Evolutionary conservation across 495 filamentous ascomycete species (phyloP).

Genomic region (Podospora bellae-mahoneyi): DNA sequence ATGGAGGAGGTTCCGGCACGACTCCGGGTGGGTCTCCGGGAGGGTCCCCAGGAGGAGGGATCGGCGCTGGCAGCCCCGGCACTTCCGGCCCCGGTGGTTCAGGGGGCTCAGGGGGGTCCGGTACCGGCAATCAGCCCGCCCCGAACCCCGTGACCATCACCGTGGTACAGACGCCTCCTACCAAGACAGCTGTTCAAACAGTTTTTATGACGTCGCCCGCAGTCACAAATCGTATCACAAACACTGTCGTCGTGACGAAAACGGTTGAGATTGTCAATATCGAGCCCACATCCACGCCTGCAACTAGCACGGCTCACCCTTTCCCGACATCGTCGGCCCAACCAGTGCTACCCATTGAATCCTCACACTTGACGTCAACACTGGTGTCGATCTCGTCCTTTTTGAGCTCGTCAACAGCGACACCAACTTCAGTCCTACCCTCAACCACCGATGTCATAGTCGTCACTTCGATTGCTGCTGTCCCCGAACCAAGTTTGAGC

Average conservation of each 20-base stretch:
- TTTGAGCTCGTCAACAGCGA: not conserved
- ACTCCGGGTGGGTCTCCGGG: constrained; percentile 8
- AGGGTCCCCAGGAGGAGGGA: constrained; percentile 8
- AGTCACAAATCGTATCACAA: constrained; percentile 12
- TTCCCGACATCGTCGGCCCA: constrained; percentile 4
- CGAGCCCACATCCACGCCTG: not conserved
- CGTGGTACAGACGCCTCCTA: constrained; percentile 19
- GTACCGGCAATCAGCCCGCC: constrained; percentile 9
- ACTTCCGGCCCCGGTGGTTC: constrained; percentile 12
- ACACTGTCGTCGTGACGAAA: constrained; percentile 24
- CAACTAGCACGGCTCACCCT: constrained; percentile 10
- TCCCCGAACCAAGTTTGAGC: constrained; percentile 10
- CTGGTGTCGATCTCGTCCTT: not conserved
- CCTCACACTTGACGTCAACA: constrained; percentile 1
- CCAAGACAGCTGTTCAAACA: constrained; percentile 19
- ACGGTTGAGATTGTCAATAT: constrained; percentile 15
- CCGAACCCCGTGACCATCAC: constrained; percentile 21
- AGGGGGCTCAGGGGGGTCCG: constrained; percentile 18
- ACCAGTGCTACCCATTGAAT: not conserved
- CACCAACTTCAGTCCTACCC: not conserved
- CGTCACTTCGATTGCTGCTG: constrained; percentile 1
- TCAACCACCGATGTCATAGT: not conserved
- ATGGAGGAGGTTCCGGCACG: constrained; percentile 27
- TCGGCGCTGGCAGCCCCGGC: constrained; percentile 6
- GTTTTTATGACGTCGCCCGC: constrained; percentile 15